These are phyloP conservation scores for Amoebophrya sp. DNA, from an alignment of 169 alveolate genomes.

Conservation along the genomic window DNA sequence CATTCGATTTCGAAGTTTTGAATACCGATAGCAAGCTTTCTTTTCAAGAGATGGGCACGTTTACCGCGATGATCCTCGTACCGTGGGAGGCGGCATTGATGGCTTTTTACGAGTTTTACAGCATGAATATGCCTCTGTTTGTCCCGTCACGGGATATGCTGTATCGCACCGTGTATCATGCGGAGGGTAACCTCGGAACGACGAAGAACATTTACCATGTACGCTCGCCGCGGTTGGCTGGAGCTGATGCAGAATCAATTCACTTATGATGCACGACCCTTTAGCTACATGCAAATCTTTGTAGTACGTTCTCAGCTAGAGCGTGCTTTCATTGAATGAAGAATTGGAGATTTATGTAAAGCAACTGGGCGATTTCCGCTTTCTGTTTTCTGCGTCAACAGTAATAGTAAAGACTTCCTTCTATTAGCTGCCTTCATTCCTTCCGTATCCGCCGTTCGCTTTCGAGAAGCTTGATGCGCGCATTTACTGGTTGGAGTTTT, in stretches of 20 bases:
- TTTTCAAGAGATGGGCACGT: background rate
- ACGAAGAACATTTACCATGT: background rate
- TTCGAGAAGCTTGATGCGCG: background rate
- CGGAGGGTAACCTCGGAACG: background rate
- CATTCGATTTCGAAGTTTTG: background rate
- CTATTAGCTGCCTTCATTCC: no score
- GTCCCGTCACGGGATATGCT: background rate
- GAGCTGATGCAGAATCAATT: no score
- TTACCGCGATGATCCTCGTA: background rate
- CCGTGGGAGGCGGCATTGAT: constrained; percentile 8
- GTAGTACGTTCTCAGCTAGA: no score
- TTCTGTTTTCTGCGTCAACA: no score
- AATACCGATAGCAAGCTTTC: background rate
- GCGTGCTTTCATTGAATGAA: no score
- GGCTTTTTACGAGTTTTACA: background rate
- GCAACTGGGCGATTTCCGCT: no score
- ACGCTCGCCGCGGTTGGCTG: background rate
- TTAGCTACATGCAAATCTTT: no score
- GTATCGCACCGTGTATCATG: background rate
- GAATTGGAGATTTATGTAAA: no score
- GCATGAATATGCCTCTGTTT: background rate
- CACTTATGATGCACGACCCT: no score
- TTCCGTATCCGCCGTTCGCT: background rate
- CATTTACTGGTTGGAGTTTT: background rate
- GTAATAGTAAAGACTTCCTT: no score